Evolutionary conservation across 108 stramenopile genomes (phyloP), one percentile per base, ranked within the genome.

Genomic region (Pseudonitzschia pungens): DNA sequence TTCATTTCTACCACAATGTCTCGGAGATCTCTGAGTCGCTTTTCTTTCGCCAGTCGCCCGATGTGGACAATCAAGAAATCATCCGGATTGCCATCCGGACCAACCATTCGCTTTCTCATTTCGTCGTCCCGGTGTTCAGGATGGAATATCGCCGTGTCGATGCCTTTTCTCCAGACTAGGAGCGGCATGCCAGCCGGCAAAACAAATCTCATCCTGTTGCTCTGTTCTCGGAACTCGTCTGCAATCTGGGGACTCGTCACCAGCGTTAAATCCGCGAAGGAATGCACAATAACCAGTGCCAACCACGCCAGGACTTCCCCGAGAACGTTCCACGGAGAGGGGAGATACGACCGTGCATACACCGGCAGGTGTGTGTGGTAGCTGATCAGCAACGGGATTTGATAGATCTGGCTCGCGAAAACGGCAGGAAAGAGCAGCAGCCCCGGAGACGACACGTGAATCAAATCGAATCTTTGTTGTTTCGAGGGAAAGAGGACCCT

Each of bases 1-100:
- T 31, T 0, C 87, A 51, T 65, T 74, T n/a, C 90, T 86, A 27
- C 89, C 63, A 98, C 57, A 26, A 94, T 87, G 3, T 66, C 78
- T 68, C 82, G 84, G 51, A 92, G 78, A 75, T 89, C 88, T 70
- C 76, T 80, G 33, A 92, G 58, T 20, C 95, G 74, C 70, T 96
- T 98, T 77, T 98, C 97, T 10, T 81, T 78, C 0, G 89, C 96
- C 29, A 98, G 71, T 40, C 97, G 80, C 28, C 97, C 97, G 4
- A 98, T 89, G 77, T 97, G 96, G 12, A 97, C 87, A 60, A 98
- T 58, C 16, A 96, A 69, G 44, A 95, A 93, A 55, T 93, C 90
- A 33, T 92, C 85, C 5, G 84, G 81, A 72, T 91, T 62, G 9
- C 86, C 92, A 5, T 10, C 22, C 2, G 45, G 14, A 50, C 86